Conservation (phyloP, 2,329 filamentous ascomycete genomes). For the Apiospora sp. region DNA sequence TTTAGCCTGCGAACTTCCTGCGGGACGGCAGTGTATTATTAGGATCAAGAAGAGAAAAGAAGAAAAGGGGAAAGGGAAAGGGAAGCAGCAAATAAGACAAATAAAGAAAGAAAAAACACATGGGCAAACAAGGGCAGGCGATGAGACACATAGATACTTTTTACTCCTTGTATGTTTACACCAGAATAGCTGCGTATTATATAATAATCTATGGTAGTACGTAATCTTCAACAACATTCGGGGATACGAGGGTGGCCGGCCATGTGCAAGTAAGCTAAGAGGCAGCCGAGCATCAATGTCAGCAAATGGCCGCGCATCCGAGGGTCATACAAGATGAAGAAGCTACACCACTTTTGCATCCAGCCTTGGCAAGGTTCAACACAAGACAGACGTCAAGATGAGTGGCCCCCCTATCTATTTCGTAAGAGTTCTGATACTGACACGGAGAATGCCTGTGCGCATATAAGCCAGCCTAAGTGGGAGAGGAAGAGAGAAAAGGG, state of each 20-base stretch:
- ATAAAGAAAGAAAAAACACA: background rate
- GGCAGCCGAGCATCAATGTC: background rate
- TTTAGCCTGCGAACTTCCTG: background rate
- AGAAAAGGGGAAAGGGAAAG: background rate
- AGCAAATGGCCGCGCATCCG: background rate
- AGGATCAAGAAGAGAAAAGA: background rate
- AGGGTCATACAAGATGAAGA: background rate
- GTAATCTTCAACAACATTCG: background rate
- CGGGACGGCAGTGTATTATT: background rate
- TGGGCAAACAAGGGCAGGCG: no score
- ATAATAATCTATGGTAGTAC: background rate
- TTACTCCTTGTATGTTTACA: no score
- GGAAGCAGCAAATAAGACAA: background rate
- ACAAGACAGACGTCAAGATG: background rate
- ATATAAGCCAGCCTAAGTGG: background rate
- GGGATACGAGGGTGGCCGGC: background rate
- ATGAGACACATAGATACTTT: no score
- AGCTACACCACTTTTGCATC: background rate
- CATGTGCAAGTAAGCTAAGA: background rate
- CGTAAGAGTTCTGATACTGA: background rate
- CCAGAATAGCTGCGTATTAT: no score
- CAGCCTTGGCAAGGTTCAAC: background rate
- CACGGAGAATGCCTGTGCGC: background rate
- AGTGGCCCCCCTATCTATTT: background rate
- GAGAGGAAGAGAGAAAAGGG: background rate